These are phyloP conservation scores for Lactarius akahatsu DNA, from an alignment of 768 basidiomycete species.

Conservation along the genomic window DNA sequence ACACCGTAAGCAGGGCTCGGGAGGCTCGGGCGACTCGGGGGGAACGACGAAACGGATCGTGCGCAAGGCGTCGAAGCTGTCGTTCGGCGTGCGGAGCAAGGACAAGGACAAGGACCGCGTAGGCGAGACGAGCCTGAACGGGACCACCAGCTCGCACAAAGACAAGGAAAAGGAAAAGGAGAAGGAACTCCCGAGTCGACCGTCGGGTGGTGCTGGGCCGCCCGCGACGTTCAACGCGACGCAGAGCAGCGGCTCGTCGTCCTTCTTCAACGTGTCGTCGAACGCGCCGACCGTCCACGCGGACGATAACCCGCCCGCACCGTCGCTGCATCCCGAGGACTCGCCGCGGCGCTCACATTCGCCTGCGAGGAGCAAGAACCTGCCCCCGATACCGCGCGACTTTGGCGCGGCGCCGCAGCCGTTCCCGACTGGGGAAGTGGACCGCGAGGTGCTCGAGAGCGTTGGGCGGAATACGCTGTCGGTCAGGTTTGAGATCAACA, in stretches of 20 bases:
- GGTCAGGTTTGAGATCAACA: slow-evolving; percentile 94
- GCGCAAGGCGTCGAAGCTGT: slow-evolving; percentile 77
- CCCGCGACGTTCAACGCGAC: slow-evolving; percentile 49
- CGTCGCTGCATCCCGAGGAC: slow-evolving; percentile 30
- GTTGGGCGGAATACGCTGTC: slow-evolving; percentile 76
- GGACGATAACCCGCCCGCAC: slow-evolving; percentile 35
- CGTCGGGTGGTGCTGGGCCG: slow-evolving; percentile 43
- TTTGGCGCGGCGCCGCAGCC: slow-evolving; percentile 44
- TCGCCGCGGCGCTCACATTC: slow-evolving; percentile 43
- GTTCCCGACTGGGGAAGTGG: slow-evolving; percentile 65
- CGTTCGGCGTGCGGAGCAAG: slow-evolving; percentile 65
- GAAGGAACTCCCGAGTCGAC: slow-evolving; percentile 45
- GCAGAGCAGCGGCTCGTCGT: slow-evolving; percentile 75
- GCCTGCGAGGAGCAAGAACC: slow-evolving; percentile 57
- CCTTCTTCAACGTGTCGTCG: slow-evolving; percentile 80
- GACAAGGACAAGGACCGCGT: slow-evolving; percentile 41
- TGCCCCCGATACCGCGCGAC: slow-evolving; percentile 83
- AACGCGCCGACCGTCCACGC: slow-evolving; percentile 44
- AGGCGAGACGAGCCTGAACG: slow-evolving; percentile 29
- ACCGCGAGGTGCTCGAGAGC: slow-evolving; percentile 66
- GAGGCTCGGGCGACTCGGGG: slow-evolving; percentile 52
- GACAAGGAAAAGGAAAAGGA: slow-evolving; percentile 37
- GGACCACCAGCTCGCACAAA: slow-evolving; percentile 8
- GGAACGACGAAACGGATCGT: slow-evolving; percentile 54
- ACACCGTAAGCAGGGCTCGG: slow-evolving; percentile 47